Evolutionary conservation across 495 filamentous ascomycete species (phyloP).

Genomic region (Choiromyces venosus): DNA sequence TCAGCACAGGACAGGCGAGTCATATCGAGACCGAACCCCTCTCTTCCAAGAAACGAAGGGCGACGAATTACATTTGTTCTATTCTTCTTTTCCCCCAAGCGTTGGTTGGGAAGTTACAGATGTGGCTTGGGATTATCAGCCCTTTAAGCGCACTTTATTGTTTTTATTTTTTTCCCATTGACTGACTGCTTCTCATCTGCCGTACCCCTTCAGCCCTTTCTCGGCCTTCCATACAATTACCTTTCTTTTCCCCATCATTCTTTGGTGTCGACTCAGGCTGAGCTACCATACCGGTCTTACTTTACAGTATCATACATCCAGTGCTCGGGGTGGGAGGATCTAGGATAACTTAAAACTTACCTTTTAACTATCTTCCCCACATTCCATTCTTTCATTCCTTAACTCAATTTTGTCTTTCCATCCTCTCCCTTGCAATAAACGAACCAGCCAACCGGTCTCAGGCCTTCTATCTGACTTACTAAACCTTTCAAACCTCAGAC

Average conservation of each 20-base stretch:
- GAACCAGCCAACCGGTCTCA: background rate
- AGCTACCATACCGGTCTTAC: too few species aligned
- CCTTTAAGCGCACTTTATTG: background rate
- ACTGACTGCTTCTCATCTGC: background rate
- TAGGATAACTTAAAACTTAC: background rate
- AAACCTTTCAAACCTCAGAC: background rate
- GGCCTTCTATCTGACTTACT: too few species aligned
- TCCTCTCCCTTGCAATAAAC: background rate
- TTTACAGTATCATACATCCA: background rate
- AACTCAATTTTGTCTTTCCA: background rate
- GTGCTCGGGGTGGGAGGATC: background rate
- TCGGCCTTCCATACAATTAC: background rate
- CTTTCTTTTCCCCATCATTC: background rate
- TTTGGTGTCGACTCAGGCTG: background rate
- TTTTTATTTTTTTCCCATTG: background rate
- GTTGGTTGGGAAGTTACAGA: background rate
- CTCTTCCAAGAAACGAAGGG: background rate
- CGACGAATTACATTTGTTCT: background rate
- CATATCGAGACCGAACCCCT: background rate
- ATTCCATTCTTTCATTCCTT: background rate
- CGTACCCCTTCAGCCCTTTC: background rate
- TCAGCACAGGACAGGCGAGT: background rate
- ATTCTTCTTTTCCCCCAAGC: too few species aligned
- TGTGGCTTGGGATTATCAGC: background rate
- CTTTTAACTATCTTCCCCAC: background rate